A percentile compares a stretch with the other conserved stretches of the same genome.
Evolutionary conservation across 768 basidiomycete genomes (phyloP).

Genomic region (Pholiota molesta): DNA sequence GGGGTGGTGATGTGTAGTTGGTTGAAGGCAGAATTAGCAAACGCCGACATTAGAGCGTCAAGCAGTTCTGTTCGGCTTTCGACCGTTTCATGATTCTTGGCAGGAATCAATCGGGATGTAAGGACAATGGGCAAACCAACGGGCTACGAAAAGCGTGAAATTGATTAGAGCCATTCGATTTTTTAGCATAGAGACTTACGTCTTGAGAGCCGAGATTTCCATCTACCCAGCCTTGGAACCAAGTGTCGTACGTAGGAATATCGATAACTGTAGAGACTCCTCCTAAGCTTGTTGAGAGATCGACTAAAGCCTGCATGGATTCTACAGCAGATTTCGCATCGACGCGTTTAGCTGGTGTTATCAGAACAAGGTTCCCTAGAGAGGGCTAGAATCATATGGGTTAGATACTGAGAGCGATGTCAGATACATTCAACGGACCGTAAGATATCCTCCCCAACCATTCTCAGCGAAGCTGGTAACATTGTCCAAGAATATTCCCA

Average conservation of each 20-base stretch:
- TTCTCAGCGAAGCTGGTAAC: conserved; percentile 44
- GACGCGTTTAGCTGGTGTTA: conserved; percentile 28
- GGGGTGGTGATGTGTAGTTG: conserved; percentile 25
- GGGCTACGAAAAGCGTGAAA: conserved; percentile 17
- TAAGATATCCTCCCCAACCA: conserved; percentile 50
- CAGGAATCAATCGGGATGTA: conserved; percentile 30
- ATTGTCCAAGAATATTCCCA: conserved; percentile 38
- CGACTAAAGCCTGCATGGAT: conserved; percentile 29
- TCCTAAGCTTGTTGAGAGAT: conserved; percentile 21
- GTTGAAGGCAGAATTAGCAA: conserved; percentile 21
- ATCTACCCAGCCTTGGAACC: conserved; percentile 27
- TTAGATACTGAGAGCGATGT: not conserved
- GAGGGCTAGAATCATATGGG: conserved; percentile 15
- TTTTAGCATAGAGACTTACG: conserved; percentile 13
- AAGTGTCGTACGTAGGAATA: conserved; percentile 16
- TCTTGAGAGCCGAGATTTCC: conserved; percentile 25
- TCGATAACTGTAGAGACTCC: conserved; percentile 25
- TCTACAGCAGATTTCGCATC: conserved; percentile 25
- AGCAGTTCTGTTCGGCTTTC: conserved; percentile 17
- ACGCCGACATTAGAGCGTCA: conserved; percentile 22
- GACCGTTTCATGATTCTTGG: conserved; percentile 27
- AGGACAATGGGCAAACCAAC: conserved; percentile 23
- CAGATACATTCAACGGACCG: conserved; percentile 12
- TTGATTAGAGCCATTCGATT: conserved; percentile 19
- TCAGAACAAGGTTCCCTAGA: conserved; percentile 26